A percentile compares a stretch with the other conserved stretches of the same genome.
Evolutionary conservation across 345 rosid genomes (phyloP).

Genomic region (Dipteronia dyeriana): DNA sequence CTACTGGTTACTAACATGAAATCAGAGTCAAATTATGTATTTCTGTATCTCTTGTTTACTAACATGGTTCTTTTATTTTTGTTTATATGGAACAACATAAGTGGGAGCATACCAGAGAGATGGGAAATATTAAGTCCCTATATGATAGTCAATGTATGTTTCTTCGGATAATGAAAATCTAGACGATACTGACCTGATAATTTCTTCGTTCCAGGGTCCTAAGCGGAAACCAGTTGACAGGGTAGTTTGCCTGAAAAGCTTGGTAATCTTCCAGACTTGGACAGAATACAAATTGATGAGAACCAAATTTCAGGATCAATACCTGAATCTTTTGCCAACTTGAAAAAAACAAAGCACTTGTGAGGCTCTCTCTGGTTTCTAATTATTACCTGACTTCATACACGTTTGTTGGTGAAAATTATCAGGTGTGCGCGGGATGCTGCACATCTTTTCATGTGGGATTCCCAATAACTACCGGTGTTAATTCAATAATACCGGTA

Average conservation of each 20-base stretch:
- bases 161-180: neutral
- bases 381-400: neutral
- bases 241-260: slow-evolving; percentile 86
- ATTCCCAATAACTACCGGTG: no score
- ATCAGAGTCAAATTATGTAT: no score
- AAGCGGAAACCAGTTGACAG: slow-evolving; percentile 74
- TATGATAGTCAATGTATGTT: neutral
- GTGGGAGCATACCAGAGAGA: slow-evolving; percentile 88
- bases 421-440: no score
- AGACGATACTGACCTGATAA: neutral
- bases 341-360: slow-evolving; percentile 87
- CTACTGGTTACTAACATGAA: no score
- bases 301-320: slow-evolving; percentile 79
- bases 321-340: slow-evolving; percentile 76
- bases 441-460: no score
- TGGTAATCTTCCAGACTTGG: slow-evolving; percentile 80
- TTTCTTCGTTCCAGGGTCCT: slow-evolving; percentile 58
- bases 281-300: slow-evolving; percentile 92
- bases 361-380: slow-evolving; percentile 41
- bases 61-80: slow-evolving; percentile 11
- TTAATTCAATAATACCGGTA: no score
- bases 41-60: slow-evolving; percentile 1
- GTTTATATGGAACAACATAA: slow-evolving; percentile 72
- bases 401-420: neutral
- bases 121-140: slow-evolving; percentile 72